phyloP scores from a whole-genome alignment of 352 stramenopile species.

The Stephanocyclus meneghinianus region DNA sequence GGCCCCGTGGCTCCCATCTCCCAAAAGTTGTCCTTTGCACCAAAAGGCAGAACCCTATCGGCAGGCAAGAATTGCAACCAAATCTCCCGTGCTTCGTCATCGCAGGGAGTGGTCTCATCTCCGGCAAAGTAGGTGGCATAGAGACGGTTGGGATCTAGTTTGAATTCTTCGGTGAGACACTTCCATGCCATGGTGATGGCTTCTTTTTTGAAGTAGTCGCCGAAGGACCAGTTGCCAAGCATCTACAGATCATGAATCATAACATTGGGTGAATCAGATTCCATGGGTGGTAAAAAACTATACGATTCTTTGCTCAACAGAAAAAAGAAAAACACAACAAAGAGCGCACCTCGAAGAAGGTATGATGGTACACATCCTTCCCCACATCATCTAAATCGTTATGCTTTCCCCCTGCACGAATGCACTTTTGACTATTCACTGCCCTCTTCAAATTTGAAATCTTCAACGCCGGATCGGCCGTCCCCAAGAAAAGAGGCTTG shows the following conservation, averaged over 20 bases:
- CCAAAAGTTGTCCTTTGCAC: slow-evolving; percentile 95
- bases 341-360: slow-evolving; percentile 89
- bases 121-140: slow-evolving; percentile 99
- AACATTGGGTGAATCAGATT: not conserved
- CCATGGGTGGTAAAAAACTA: not conserved
- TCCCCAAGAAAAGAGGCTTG: slow-evolving; percentile 87
- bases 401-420: slow-evolving; percentile 96
- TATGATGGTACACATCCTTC: slow-evolving; percentile 96
- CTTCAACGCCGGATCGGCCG: slow-evolving; percentile 86
- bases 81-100: slow-evolving; percentile 92
- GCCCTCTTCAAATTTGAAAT: slow-evolving; percentile 87
- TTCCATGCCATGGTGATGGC: slow-evolving; percentile 92
- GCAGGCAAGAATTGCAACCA: slow-evolving; percentile 85
- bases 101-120: slow-evolving; percentile 85
- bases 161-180: slow-evolving; percentile 90
- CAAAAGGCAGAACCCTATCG: slow-evolving; percentile 90
- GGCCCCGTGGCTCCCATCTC: slow-evolving; percentile 94
- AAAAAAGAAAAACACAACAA: not conserved
- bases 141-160: slow-evolving; percentile 83
- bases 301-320: not conserved
- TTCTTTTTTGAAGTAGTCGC: slow-evolving; percentile 97
- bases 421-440: slow-evolving; percentile 94
- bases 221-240: slow-evolving; percentile 97
- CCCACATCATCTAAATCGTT: slow-evolving; percentile 98
- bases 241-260: slow-evolving; percentile 72